phyloP scores from a whole-genome alignment of 2,329 filamentous ascomycete species.

The Diaporthe sp. region DNA sequence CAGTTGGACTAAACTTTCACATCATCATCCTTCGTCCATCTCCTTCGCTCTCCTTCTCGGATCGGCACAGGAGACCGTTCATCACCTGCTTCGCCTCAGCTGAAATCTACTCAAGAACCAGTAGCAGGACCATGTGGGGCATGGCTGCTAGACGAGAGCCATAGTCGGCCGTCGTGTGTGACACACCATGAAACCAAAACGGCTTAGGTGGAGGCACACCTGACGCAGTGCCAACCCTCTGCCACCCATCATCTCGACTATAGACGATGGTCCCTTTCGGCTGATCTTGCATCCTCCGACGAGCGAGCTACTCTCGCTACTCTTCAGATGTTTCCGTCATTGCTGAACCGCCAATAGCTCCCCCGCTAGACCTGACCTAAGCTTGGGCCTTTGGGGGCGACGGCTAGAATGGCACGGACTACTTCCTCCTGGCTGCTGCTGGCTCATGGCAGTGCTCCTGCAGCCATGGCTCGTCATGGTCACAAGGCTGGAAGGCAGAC shows the following conservation, averaged over 20 bases:
- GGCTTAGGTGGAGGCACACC: slow-evolving; percentile 26
- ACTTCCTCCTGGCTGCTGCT: background rate
- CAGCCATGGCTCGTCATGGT: slow-evolving; percentile 10
- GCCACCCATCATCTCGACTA: background rate
- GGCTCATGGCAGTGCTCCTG: slow-evolving; percentile 12
- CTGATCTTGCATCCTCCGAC: slow-evolving; percentile 23
- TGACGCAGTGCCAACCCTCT: slow-evolving; percentile 31
- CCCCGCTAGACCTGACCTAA: background rate
- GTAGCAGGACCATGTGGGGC: background rate
- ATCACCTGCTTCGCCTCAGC: slow-evolving; percentile 9
- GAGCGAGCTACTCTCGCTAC: background rate
- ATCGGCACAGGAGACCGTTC: background rate
- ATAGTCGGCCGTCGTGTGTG: slow-evolving; percentile 1
- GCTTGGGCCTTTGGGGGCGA: slow-evolving; percentile 3
- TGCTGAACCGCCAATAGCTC: background rate
- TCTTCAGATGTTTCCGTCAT: slow-evolving; percentile 2
- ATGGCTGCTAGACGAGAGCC: slow-evolving; percentile 1
- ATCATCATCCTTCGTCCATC: background rate
- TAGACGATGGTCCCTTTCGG: background rate
- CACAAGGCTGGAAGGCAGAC: slow-evolving; percentile 25
- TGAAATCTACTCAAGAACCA: background rate
- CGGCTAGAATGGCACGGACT: background rate
- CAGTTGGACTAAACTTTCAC: background rate
- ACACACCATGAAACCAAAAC: slow-evolving; percentile 30
- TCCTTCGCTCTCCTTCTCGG: no score